Conservation (phyloP, 106 monocot species). For the Amphibolis antarctica region DNA sequence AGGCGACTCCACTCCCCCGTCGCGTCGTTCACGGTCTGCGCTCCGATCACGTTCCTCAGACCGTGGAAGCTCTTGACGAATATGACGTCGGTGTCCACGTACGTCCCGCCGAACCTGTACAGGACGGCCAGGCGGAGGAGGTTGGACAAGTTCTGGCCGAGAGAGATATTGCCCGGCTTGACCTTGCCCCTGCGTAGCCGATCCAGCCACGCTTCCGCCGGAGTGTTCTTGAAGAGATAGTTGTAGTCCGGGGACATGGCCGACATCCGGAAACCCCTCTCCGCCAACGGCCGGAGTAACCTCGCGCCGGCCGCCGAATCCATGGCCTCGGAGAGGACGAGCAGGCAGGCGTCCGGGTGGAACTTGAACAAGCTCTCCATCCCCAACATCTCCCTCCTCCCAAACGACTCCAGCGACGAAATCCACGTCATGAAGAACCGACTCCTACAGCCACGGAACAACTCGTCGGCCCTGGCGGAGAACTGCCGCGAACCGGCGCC, state of each 20-base stretch:
- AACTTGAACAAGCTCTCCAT: constrained; percentile 66
- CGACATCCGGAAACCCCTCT: constrained; percentile 25
- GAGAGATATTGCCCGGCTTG: constrained; percentile 37
- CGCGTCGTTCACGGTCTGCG: constrained; percentile 31
- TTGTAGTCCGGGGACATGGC: constrained; percentile 48
- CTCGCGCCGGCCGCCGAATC: constrained; percentile 34
- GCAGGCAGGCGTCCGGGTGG: constrained; percentile 55
- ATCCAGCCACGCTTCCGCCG: constrained; percentile 40
- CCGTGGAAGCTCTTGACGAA: constrained; percentile 38
- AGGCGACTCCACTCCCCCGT: constrained; percentile 66
- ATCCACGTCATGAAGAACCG: constrained; percentile 91
- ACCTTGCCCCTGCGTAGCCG: constrained; percentile 21
- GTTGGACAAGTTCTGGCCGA: constrained; percentile 84
- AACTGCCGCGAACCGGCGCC: constrained; percentile 16
- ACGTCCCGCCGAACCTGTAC: constrained; percentile 74
- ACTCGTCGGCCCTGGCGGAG: constrained; percentile 20
- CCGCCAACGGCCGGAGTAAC: constrained; percentile 28
- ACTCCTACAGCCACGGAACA: constrained; percentile 18
- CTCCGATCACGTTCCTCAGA: constrained; percentile 58
- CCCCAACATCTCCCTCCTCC: constrained; percentile 40
- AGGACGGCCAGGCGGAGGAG: constrained; percentile 53
- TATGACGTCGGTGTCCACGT: constrained; percentile 72
- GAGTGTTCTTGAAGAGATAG: constrained; percentile 40
- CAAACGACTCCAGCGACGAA: constrained; percentile 29
- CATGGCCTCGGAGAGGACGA: constrained; percentile 52